phyloP scores from a whole-genome alignment of 345 rosid genomes.

The Pistacia integerrima region DNA sequence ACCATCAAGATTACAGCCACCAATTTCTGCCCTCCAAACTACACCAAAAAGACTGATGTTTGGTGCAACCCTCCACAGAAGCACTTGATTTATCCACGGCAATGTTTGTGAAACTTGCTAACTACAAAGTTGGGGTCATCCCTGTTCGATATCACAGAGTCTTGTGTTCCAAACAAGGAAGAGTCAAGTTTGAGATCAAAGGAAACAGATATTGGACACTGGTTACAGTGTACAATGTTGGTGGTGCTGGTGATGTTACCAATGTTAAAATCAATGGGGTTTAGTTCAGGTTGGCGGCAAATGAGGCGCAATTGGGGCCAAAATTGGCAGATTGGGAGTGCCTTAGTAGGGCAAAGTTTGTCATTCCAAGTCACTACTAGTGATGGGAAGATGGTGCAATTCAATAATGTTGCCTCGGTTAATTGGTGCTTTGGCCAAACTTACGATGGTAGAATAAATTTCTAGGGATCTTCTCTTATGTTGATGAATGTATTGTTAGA shows the following conservation, averaged over 20 bases:
- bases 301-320: conserved; percentile 70
- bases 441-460: conserved; percentile 43
- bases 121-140: conserved; percentile 40
- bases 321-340: conserved; percentile 36
- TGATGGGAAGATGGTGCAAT: conserved; percentile 33
- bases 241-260: conserved; percentile 55
- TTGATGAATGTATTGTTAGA: too few species aligned
- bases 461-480: conserved; percentile 19
- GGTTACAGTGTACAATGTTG: conserved; percentile 50
- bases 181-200: conserved; percentile 36
- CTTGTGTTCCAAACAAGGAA: conserved; percentile 44
- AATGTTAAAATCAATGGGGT: conserved; percentile 45
- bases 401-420: conserved; percentile 30
- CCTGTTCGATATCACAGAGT: conserved; percentile 41
- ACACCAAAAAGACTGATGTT: conserved; percentile 22
- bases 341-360: conserved; percentile 44
- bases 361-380: conserved; percentile 48
- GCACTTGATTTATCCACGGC: conserved; percentile 47
- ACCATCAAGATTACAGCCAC: conserved; percentile 58
- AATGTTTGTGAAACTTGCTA: conserved; percentile 42
- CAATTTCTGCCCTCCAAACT: conserved; percentile 60
- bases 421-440: conserved; percentile 52
- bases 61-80: conserved; percentile 56
- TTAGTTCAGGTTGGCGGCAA: conserved; percentile 28
- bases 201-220: conserved; percentile 32